Evolutionary conservation across 345 rosid genomes (phyloP).

Genomic region (Linum usitatissimum): DNA sequence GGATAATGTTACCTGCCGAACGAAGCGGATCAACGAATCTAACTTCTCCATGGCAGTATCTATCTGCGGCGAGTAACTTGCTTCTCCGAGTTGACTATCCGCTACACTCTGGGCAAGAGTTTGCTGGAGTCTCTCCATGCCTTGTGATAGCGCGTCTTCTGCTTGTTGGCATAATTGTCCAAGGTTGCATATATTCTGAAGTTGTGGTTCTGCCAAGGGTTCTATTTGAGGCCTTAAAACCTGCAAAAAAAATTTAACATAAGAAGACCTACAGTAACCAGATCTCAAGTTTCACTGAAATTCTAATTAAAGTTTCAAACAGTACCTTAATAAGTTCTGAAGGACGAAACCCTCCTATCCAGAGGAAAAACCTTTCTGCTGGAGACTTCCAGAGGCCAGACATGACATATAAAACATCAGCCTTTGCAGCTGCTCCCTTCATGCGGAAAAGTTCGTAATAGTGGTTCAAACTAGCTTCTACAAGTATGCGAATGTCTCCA

Average conservation of each 20-base stretch:
- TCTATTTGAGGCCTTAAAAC: conserved; percentile 59
- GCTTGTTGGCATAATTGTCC: conserved; percentile 80
- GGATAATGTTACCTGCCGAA: conserved; percentile 51
- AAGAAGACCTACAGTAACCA: too few relatives aligned
- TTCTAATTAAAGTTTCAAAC: not conserved
- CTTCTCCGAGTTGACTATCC: conserved; percentile 46
- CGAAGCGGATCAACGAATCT: conserved; percentile 64
- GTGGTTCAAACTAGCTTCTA: conserved; percentile 55
- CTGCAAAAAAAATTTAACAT: too few relatives aligned
- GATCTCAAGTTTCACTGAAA: too few relatives aligned
- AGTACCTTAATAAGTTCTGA: conserved; percentile 88
- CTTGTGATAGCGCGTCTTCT: conserved; percentile 88
- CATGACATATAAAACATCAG: conserved; percentile 76
- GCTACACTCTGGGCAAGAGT: conserved; percentile 60
- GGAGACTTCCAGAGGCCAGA: conserved; percentile 84
- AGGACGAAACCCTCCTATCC: conserved; percentile 96
- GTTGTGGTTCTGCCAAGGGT: conserved; percentile 53
- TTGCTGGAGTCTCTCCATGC: conserved; percentile 83
- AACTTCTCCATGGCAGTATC: conserved; percentile 64
- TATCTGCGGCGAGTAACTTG: conserved; percentile 39
- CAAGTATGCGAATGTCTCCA: conserved; percentile 49
- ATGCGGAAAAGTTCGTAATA: conserved; percentile 72
- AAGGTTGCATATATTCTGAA: conserved; percentile 36
- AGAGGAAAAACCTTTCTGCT: conserved; percentile 79
- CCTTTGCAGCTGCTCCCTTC: conserved; percentile 67